A percentile compares a stretch with the other conserved stretches of the same genome.
Conservation (phyloP, 176 grass and related monocot species). For the Bonia amplexicaulis region DNA sequence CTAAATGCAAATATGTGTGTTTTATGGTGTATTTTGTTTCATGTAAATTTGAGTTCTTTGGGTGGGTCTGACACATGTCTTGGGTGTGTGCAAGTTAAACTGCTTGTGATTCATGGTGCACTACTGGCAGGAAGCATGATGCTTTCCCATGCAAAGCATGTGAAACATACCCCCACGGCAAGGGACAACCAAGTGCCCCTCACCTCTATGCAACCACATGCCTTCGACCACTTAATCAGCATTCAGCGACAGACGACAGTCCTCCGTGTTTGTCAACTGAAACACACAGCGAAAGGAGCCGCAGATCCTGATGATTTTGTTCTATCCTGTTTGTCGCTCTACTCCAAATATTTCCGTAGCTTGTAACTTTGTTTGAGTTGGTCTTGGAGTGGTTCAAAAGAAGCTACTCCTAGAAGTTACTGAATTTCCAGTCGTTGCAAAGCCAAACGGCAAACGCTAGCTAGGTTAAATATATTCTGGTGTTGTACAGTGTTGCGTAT, state of each 20-base stretch:
- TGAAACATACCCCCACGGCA: too few relatives aligned
- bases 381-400: neutral
- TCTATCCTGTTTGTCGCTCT: neutral
- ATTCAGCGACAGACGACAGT: neutral
- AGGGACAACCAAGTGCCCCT: neutral
- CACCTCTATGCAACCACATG: too few relatives aligned
- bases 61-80: neutral
- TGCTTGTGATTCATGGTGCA: neutral
- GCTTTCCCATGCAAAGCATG: neutral
- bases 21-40: neutral
- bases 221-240: neutral
- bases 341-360: neutral
- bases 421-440: neutral
- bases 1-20: neutral
- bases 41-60: neutral
- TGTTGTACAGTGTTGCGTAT: neutral
- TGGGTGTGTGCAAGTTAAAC: neutral
- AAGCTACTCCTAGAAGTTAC: neutral
- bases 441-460: neutral
- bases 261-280: neutral
- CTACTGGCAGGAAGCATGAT: neutral
- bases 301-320: neutral
- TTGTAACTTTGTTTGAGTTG: neutral
- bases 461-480: neutral
- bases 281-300: neutral